These are phyloP conservation scores for Arthrobotrys musiformis DNA, from an alignment of 2,329 filamentous ascomycete species.

Conservation along the genomic window DNA sequence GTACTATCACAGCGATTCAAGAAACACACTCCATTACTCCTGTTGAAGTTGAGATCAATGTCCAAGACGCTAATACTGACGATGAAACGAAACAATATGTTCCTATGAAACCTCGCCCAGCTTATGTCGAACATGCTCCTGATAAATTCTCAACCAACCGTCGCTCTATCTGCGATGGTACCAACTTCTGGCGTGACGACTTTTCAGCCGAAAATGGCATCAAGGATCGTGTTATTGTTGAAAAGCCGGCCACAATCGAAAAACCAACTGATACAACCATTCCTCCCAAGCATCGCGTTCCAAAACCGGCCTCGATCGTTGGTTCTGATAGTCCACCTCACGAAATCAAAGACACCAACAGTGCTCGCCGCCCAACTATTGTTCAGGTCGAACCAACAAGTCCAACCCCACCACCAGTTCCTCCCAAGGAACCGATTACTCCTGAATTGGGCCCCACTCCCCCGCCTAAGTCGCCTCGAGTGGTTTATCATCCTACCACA, in stretches of 20 bases:
- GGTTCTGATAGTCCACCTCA: slow-evolving; percentile 44
- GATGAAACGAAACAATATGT: neutral
- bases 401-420: slow-evolving; percentile 7
- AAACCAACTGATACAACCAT: slow-evolving; percentile 14
- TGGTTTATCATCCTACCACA: neutral
- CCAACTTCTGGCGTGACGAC: neutral
- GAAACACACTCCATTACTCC: neutral
- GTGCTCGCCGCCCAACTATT: slow-evolving; percentile 16
- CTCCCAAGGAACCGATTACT: slow-evolving; percentile 11
- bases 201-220: neutral
- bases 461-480: neutral
- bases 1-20: neutral
- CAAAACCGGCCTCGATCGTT: neutral
- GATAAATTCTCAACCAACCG: neutral
- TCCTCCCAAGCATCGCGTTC: slow-evolving; percentile 10
- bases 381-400: slow-evolving; percentile 13
- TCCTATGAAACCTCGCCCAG: neutral
- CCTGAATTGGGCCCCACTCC: neutral
- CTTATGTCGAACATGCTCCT: neutral
- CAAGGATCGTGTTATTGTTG: neutral
- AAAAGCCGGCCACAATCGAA: neutral
- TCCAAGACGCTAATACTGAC: neutral
- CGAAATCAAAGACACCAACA: slow-evolving; percentile 31
- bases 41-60: neutral
- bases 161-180: neutral